Conservation (phyloP, 2,329 filamentous ascomycete genomes). For the Septoria petroselini region DNA sequence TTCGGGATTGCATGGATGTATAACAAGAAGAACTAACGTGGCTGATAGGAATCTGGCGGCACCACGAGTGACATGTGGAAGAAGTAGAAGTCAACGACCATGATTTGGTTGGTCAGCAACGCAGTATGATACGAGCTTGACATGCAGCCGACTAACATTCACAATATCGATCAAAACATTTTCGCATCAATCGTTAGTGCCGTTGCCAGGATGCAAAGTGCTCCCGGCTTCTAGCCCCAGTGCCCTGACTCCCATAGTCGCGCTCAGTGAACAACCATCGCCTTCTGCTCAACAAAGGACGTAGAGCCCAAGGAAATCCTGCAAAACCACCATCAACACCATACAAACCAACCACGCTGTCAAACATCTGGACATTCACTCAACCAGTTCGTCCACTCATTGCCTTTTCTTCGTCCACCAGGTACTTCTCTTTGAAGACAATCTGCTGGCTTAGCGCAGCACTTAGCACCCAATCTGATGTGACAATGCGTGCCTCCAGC, state of each 20-base stretch:
- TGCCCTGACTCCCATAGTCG: constrained; percentile 11
- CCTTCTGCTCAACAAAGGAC: constrained; percentile 16
- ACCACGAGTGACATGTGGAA: constrained; percentile 23
- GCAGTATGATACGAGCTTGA: too few species aligned
- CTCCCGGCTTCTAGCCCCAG: too few species aligned
- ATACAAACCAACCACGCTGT: background rate
- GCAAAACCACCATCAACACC: constrained; percentile 15
- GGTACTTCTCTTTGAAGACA: constrained; percentile 35
- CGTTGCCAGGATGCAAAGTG: too few species aligned
- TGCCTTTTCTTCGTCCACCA: constrained; percentile 28
- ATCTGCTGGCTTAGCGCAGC: constrained; percentile 85
- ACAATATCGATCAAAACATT: too few species aligned
- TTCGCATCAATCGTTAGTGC: too few species aligned
- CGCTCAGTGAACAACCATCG: constrained; percentile 13
- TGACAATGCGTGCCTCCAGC: constrained; percentile 77
- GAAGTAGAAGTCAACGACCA: constrained; percentile 14
- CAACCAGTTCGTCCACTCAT: constrained; percentile 24
- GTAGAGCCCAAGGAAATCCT: constrained; percentile 19
- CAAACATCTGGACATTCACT: constrained; percentile 7
- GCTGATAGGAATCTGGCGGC: constrained; percentile 16
- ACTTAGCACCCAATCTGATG: constrained; percentile 84
- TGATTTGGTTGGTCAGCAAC: background rate
- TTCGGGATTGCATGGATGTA: background rate
- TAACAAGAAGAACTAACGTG: background rate
- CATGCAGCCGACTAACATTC: too few species aligned